Evolutionary conservation across 2,329 filamentous ascomycete species (phyloP).

Genomic region (Endothia cerciana): DNA sequence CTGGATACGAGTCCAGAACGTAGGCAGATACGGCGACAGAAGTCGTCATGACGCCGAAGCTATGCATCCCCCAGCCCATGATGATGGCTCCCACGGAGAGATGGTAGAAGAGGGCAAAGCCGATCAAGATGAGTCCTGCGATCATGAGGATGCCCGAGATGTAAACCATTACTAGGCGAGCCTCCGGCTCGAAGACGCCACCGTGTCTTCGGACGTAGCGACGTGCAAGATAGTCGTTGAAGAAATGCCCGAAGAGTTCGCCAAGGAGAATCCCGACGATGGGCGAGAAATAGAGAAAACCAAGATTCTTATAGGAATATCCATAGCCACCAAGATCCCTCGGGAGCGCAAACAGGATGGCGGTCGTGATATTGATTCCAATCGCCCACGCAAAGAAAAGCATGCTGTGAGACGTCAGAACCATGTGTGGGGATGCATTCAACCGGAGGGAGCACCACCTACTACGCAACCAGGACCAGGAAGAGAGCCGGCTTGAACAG

Average conservation of each 20-base stretch:
- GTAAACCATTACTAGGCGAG: constrained; percentile 45
- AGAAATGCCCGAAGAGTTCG: constrained; percentile 49
- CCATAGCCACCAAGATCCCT: constrained; percentile 45
- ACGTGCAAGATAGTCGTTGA: constrained; percentile 47
- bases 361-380: constrained; percentile 48
- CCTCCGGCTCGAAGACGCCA: constrained; percentile 49
- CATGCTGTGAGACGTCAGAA: constrained; percentile 10
- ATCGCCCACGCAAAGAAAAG: constrained; percentile 41
- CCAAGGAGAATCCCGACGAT: constrained; percentile 50
- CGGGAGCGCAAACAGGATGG: constrained; percentile 44
- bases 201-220: constrained; percentile 34
- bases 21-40: constrained; percentile 54
- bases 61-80: constrained; percentile 50
- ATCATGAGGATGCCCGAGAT: constrained; percentile 46
- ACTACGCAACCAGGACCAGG: constrained; percentile 11
- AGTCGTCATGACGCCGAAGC: constrained; percentile 50
- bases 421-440: no score
- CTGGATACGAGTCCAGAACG: constrained; percentile 53
- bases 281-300: constrained; percentile 53
- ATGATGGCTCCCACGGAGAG: constrained; percentile 50
- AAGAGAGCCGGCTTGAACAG: constrained; percentile 10
- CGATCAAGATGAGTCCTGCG: constrained; percentile 47
- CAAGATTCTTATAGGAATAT: constrained; percentile 41
- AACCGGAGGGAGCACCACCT: background rate
- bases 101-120: constrained; percentile 44